These are phyloP conservation scores for Chlorophyllum brunneum DNA, from an alignment of 768 basidiomycete species.

Conservation along the genomic window DNA sequence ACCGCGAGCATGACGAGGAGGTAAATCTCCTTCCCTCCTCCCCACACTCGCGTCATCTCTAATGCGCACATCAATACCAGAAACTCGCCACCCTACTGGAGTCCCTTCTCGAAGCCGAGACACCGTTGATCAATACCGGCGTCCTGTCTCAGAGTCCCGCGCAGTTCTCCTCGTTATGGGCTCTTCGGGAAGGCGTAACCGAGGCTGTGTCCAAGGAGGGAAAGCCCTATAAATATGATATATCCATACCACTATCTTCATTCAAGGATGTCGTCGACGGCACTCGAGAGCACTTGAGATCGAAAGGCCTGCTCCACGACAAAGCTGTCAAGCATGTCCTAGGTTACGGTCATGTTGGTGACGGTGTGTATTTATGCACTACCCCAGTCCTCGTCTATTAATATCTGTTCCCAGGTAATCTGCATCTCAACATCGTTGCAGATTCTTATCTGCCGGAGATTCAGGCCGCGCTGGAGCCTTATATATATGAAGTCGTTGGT, in stretches of 20 bases:
- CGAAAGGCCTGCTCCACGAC: constrained; percentile 66
- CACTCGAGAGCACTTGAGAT: constrained; percentile 66
- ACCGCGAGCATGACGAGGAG: constrained; percentile 91
- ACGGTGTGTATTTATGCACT: constrained; percentile 53
- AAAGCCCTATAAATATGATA: constrained; percentile 95
- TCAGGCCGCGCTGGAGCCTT: constrained; percentile 87
- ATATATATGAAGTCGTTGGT: constrained; percentile 74
- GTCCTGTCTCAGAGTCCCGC: constrained; percentile 87
- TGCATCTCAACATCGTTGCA: constrained; percentile 91
- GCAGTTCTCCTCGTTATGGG: constrained; percentile 90
- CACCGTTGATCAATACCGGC: constrained; percentile 81
- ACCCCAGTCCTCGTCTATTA: neutral
- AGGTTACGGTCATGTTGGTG: constrained; percentile 96
- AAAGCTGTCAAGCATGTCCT: constrained; percentile 79
- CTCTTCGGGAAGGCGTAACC: constrained; percentile 85
- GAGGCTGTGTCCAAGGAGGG: constrained; percentile 94
- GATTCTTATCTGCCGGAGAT: constrained; percentile 79
- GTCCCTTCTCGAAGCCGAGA: constrained; percentile 65
- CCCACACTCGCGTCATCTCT: neutral
- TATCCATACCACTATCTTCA: constrained; percentile 80
- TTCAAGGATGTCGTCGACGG: constrained; percentile 88
- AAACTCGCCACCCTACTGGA: constrained; percentile 84
- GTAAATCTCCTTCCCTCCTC: constrained; percentile 34
- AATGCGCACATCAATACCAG: constrained; percentile 34
- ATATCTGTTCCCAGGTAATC: constrained; percentile 57